Evolutionary conservation across 179 eudicot genomes (phyloP), one percentile per base, ranked within the genome.

Genomic region (Actinidia chinensis): DNA sequence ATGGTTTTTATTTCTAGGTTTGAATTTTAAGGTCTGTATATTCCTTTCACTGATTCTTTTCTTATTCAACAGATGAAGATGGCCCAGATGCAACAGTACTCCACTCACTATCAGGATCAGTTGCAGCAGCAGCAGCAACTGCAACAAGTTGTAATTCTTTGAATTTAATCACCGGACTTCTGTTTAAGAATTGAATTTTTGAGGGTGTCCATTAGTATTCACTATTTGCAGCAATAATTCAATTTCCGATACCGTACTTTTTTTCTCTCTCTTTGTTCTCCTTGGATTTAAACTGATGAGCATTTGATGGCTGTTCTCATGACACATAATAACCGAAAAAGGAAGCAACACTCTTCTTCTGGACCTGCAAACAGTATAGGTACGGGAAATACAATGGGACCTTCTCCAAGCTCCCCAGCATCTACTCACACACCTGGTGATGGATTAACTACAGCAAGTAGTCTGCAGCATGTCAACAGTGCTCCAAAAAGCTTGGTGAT

Each of bases 321-420:
- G 75, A 58, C 55, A 46, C 84, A 95, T 92, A 90, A 88, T 73
- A 90, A 85, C 79, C 87, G 97, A 77, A 95, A 93, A 90, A 89
- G 98, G 79, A 95, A 91, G 83, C 97, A 88, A 44, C 98, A 89
- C 77, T 90, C 99, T 79, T 92, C 97, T 74, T 93, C 99, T 83
- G 99, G 99, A 83, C 95, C 97, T 74, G 99, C 98, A 74, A 95
- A 95, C 68, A 95, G 98, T 84, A 89, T 97, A 18, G 98, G 99
- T 77, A 95, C 99, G 1, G 99, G 95, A 82, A 95, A 93, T 79
- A 95, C 99, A 9, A 96, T 85, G 51, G 97, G 94, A 58, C 97
- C 99, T 75, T 93, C 97, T 33, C 98, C 99, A 58, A 92, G 84
- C 87, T 90, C 99, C 72, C 97, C 98, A 79, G 88, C 92, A 80